Evolutionary conservation across 2,329 filamentous ascomycete species (phyloP), one percentile per base, ranked within the genome.

Genomic region (Sclerotinia sclerotiorum): DNA sequence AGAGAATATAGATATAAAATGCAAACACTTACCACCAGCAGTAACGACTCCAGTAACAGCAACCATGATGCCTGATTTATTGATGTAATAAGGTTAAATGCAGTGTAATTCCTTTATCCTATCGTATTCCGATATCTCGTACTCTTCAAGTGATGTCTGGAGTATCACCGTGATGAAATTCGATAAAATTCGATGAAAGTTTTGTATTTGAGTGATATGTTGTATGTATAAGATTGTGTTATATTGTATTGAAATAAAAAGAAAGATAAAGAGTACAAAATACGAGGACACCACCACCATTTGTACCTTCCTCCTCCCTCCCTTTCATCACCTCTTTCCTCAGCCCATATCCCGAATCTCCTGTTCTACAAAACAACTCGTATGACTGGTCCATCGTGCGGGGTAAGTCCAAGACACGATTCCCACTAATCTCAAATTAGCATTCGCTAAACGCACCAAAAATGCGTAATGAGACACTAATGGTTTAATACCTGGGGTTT

Each of bases 11-110:
- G 21, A 13, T 7, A 8, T 3, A 48, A 65, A 66, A 15, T 5
- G 1, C 13, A 44, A 44, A 11, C 32, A 67, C 65, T 67, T 49
- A 67, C 65, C 65, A 61, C 65, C 65, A 51, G 65, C 65, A 60
- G 54, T 67, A 52, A 67, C 32, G 13, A 67, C 17, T 39, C 65
- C 65, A 29, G 65, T 67, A 27, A 67, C 44, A 67, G 65, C 65
- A n/a, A 67, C 65, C 65, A 67, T 67, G 32, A 44, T 67, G 52
- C 2, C 24, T 65, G 65, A 42, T 65, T 65, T 46, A 2, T 65
- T 15, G 3, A 10, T 19, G 32, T 39, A 11, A 7, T n/a, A 10
- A n/a, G 29, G 19, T 35, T 39, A 3, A n/a, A 5, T 35, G 21
- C 7, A 27, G 5, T 21, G 19, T 11, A 8, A 17, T 49, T 24